These are phyloP conservation scores for Mycena vulgaris DNA, from an alignment of 768 basidiomycete genomes.

Conservation along the genomic window DNA sequence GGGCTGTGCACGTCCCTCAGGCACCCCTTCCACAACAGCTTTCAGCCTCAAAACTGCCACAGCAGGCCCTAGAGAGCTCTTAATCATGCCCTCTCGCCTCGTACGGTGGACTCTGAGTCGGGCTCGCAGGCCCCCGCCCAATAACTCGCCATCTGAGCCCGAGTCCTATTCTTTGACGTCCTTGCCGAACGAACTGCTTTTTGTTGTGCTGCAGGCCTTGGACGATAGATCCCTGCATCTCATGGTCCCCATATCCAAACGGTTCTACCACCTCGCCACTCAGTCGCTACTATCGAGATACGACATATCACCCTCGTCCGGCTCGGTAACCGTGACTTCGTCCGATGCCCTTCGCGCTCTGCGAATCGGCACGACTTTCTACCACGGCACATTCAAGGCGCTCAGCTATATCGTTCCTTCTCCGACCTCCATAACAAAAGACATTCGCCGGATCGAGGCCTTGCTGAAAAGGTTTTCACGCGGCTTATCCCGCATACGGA, in stretches of 20 bases:
- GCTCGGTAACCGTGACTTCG: neutral
- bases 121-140: neutral
- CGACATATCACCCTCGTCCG: neutral
- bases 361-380: conserved; percentile 25
- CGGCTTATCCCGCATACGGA: neutral
- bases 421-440: neutral
- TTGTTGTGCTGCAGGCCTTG: conserved; percentile 8
- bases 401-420: neutral
- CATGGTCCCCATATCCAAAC: conserved; percentile 16
- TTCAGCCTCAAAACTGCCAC: neutral
- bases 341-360: conserved; percentile 28
- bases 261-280: conserved; percentile 23
- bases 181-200: conserved; percentile 27
- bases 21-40: neutral
- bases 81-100: conserved; percentile 23
- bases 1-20: no score
- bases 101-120: conserved; percentile 14
- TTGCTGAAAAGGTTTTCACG: neutral
- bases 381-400: neutral
- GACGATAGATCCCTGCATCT: conserved; percentile 31
- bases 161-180: neutral
- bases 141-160: neutral
- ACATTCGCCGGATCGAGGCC: conserved; percentile 22
- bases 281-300: conserved; percentile 16
- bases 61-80: no score